A percentile compares a stretch with the other conserved stretches of the same genome.
Evolutionary conservation across 177 flowering plant genomes (phyloP).

Genomic region (Vitis hybrid): DNA sequence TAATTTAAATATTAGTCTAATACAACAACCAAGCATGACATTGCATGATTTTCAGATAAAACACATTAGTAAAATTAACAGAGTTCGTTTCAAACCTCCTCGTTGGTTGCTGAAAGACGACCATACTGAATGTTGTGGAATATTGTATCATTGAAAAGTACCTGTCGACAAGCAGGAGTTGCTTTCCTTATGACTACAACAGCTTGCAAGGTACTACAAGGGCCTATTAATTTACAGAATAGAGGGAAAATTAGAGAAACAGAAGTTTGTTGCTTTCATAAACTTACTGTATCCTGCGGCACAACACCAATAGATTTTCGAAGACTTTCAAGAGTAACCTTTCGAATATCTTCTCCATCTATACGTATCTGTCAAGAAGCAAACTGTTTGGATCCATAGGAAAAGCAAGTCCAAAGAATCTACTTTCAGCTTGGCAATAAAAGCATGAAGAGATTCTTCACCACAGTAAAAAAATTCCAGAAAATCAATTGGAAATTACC

Average conservation of each 20-base stretch:
- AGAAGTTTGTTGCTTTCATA: neutral
- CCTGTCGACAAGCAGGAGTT: constrained; percentile 45
- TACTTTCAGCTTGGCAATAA: neutral
- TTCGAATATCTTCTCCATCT: constrained; percentile 81
- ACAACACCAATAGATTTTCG: constrained; percentile 90
- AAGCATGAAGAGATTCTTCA: neutral
- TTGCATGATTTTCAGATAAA: neutral
- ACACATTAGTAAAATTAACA: neutral
- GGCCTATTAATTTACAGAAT: neutral
- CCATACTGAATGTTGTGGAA: constrained; percentile 95
- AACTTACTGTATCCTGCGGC: constrained; percentile 93
- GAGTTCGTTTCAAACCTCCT: constrained; percentile 57
- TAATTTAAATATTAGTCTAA: neutral
- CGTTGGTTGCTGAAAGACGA: constrained; percentile 77
- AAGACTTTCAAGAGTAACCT: constrained; percentile 73
- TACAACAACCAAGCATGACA: neutral
- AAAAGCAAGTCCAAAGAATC: neutral
- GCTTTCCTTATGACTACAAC: neutral
- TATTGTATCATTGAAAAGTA: constrained; percentile 95
- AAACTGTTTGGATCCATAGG: neutral
- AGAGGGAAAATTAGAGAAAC: neutral
- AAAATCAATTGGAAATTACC: no score
- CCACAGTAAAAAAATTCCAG: neutral
- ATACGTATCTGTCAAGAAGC: constrained; percentile 63
- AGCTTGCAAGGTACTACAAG: constrained; percentile 4